Base-by-base conservation (phyloP, 495 filamentous ascomycete species). In the Penicillium roqueforti region DNA sequence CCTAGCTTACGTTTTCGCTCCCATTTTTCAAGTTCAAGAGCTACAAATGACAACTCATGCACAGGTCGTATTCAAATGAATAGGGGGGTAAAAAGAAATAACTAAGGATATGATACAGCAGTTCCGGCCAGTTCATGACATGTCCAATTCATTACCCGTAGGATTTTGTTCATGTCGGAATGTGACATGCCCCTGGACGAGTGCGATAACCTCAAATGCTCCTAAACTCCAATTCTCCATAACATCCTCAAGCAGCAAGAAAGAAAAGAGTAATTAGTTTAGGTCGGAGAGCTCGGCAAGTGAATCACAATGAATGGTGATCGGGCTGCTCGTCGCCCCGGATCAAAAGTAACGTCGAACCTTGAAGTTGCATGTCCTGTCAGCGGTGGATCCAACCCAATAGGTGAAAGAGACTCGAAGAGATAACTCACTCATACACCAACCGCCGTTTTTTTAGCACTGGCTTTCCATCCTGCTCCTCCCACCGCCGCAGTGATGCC, bases 401-500 rank as follows among this genome's bases (percentile, higher is more conserved):
- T 14, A 0, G 11, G 19, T 40, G 4, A 5, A 11, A 40, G 8
- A 26, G 11, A 48, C 23, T 29, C 22, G 7, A 8, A 45, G 39
- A 4, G n/a, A n/a, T n/a, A n/a, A 20, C 38, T 44, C 41, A 47
- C 52, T 36, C 32, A 57, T 54, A 46, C 41, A 28, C 65, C 59
- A 54, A 63, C 60, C 0, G 57, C 45, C 14, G 58, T 61, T 23
- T 69, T 62, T 25, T 65, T 56, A 10, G 73, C 52, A 48, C 67
- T 62, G 1, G 57, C 66, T 51, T 66, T 76, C 76, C 81, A 85
- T 11, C 80, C 76, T 1, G 81, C 80, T 8, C 80, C 82, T 28
- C 81, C 81, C 1, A 86, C 83, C 3, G 80, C 81, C 28, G 70
- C 76, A 4, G 76, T 81, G 50, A 87, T 84, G 7, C 84, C 84